Evolutionary conservation across 352 stramenopile species (phyloP).

Genomic region (Phytophthora pini): DNA sequence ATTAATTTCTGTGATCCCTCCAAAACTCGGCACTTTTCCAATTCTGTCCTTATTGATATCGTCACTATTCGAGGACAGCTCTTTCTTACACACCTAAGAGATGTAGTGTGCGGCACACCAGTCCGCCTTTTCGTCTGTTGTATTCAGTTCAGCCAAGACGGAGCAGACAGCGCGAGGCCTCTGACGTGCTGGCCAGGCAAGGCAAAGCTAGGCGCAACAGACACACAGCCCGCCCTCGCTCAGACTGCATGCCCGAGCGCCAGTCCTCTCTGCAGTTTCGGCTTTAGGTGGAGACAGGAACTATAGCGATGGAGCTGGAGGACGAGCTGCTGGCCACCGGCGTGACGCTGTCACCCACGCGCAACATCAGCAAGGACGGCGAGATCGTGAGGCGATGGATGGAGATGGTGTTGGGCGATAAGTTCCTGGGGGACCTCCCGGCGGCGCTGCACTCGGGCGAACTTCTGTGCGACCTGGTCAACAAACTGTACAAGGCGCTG

Average conservation of each 20-base stretch:
- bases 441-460: constrained; percentile 66
- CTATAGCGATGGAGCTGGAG: constrained; percentile 31
- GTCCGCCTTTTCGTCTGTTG: neutral
- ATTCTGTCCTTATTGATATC: neutral
- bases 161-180: constrained; percentile 27
- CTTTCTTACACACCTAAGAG: too few relatives aligned
- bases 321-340: constrained; percentile 35
- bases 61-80: too few relatives aligned
- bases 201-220: constrained; percentile 8
- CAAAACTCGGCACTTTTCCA: neutral
- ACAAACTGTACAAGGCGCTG: constrained; percentile 76
- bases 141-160: constrained; percentile 10
- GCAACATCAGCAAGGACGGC: constrained; percentile 51
- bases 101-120: too few relatives aligned
- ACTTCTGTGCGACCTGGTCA: constrained; percentile 70
- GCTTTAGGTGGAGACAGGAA: constrained; percentile 8
- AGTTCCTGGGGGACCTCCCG: constrained; percentile 59
- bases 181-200: constrained; percentile 27
- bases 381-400: constrained; percentile 88
- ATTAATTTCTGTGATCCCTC: neutral
- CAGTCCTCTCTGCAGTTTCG: constrained; percentile 29
- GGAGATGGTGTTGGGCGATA: constrained; percentile 89
- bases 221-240: constrained; percentile 4
- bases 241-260: constrained; percentile 26
- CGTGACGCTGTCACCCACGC: constrained; percentile 46